Evolutionary conservation across 768 basidiomycete species (phyloP).

Genomic region (Pleurotus sapidus): DNA sequence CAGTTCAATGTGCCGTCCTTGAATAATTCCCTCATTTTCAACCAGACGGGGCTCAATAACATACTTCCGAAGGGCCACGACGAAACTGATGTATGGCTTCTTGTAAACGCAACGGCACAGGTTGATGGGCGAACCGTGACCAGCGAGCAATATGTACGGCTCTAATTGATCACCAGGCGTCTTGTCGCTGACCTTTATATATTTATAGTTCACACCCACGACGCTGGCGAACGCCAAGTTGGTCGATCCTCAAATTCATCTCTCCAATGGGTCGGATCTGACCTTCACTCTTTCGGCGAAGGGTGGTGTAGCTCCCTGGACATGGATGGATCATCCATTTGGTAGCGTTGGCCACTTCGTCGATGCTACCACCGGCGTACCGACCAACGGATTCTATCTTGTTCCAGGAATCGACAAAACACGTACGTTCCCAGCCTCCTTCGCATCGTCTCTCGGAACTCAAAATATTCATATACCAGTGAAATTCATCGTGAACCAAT

Average conservation of each 20-base stretch:
- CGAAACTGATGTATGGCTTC: slow-evolving; percentile 46
- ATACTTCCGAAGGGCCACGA: slow-evolving; percentile 43
- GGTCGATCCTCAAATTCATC: slow-evolving; percentile 44
- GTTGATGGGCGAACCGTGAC: slow-evolving; percentile 37
- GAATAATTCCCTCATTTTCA: slow-evolving; percentile 46
- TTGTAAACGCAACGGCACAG: slow-evolving; percentile 46
- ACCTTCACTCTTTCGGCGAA: slow-evolving; percentile 51
- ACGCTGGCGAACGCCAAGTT: slow-evolving; percentile 44
- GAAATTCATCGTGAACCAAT: neutral
- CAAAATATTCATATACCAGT: neutral
- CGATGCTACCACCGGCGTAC: slow-evolving; percentile 35
- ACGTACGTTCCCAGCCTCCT: slow-evolving; percentile 26
- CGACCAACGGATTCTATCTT: slow-evolving; percentile 53
- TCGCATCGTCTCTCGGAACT: no score
- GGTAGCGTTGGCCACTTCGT: slow-evolving; percentile 54
- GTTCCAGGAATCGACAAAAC: slow-evolving; percentile 52
- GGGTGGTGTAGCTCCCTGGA: slow-evolving; percentile 54
- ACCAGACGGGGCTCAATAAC: slow-evolving; percentile 34
- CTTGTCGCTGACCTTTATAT: neutral
- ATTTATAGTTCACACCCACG: slow-evolving; percentile 46
- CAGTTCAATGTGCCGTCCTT: slow-evolving; percentile 43
- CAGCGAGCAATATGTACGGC: slow-evolving; percentile 50
- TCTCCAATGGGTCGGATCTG: slow-evolving; percentile 28
- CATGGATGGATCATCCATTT: slow-evolving; percentile 58
- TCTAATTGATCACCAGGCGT: no score